Conservation (phyloP, 208 protist species). For the Endotrypanum monterogeii region DNA sequence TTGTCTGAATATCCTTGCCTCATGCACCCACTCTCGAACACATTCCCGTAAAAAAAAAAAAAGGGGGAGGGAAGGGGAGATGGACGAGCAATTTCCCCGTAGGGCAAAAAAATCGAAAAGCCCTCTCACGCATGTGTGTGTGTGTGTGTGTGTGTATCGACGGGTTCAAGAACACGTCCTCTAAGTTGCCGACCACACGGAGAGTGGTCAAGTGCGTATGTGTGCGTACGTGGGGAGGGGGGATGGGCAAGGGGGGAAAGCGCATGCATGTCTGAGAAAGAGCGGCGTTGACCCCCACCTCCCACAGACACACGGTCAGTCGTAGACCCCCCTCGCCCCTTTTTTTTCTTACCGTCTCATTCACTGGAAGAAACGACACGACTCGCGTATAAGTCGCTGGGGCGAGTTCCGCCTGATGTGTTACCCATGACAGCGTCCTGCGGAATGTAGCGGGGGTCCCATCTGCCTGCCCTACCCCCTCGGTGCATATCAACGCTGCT, state of each 20-base stretch:
- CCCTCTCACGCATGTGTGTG: background rate
- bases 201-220: background rate
- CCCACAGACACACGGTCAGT: background rate
- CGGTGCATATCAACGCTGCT: constrained; percentile 22
- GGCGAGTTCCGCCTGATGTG: constrained; percentile 16
- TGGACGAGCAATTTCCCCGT: too few relatives aligned
- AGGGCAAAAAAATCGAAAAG: too few relatives aligned
- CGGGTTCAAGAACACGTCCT: too few relatives aligned
- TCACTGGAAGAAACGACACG: constrained; percentile 39
- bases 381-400: constrained; percentile 1
- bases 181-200: too few relatives aligned
- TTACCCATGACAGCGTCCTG: constrained; percentile 43
- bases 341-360: background rate
- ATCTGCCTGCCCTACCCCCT: constrained; percentile 36
- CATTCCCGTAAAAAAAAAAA: too few relatives aligned
- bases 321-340: background rate
- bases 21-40: too few relatives aligned
- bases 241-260: background rate
- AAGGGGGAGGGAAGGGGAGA: too few relatives aligned
- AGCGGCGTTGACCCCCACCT: background rate
- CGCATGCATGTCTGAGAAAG: background rate
- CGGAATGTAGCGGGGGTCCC: constrained; percentile 60
- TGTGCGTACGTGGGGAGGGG: too few relatives aligned
- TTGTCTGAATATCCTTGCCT: too few relatives aligned
- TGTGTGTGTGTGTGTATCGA: background rate